Conservation (phyloP, 2,329 filamentous ascomycete genomes). For the Colletotrichum sp. region DNA sequence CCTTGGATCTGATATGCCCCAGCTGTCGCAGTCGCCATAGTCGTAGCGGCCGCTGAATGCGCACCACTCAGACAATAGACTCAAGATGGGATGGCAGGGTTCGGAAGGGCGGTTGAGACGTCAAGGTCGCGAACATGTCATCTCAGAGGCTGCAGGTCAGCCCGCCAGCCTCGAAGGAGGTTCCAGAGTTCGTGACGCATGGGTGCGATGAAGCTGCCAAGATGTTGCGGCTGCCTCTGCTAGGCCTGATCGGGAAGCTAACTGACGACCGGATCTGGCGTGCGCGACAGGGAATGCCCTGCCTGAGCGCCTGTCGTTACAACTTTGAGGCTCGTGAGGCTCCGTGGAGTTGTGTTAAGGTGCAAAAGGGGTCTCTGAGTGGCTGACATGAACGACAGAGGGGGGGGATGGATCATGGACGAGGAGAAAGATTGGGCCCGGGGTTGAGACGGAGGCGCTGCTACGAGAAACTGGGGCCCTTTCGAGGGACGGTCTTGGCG, state of each 20-base stretch:
- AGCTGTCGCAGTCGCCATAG: not conserved
- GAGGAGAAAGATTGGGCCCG: not conserved
- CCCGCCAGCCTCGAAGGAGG: not conserved
- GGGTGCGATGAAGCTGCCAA: constrained; percentile 21
- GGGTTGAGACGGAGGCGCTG: not conserved
- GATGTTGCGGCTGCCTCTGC: constrained; percentile 13
- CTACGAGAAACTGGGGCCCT: not conserved
- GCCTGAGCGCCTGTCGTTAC: not conserved
- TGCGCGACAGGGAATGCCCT: not conserved
- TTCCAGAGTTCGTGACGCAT: constrained; percentile 1
- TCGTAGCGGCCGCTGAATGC: not conserved
- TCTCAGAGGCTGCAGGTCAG: not conserved
- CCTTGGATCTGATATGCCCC: not conserved
- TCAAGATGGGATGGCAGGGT: constrained; percentile 11
- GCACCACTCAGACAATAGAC: not conserved
- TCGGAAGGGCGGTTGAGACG: constrained; percentile 6
- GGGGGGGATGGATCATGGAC: not conserved
- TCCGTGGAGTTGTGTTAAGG: not conserved
- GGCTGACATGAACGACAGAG: not conserved
- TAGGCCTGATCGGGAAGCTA: not conserved
- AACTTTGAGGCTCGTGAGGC: constrained; percentile 8
- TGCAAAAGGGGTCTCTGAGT: not conserved
- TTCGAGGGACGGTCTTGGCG: not conserved
- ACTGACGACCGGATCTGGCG: not conserved
- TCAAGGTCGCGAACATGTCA: not conserved